phyloP scores from a whole-genome alignment of 768 basidiomycete genomes.

The Pleurotus citrinopileatus region DNA sequence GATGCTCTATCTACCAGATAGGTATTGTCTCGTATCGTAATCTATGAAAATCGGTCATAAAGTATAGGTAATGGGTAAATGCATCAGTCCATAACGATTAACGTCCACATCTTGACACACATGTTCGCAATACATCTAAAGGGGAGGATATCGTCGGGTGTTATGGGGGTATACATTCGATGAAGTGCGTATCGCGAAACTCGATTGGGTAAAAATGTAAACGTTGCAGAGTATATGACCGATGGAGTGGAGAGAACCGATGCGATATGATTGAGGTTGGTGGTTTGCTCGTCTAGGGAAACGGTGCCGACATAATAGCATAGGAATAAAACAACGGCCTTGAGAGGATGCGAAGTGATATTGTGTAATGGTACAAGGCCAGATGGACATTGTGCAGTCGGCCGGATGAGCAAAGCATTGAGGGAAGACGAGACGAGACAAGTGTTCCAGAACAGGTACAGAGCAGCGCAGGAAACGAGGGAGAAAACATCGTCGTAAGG shows the following conservation, averaged over 20 bases:
- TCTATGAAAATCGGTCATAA: conserved; percentile 21
- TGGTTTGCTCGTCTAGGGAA: conserved; percentile 13
- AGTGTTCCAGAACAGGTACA: conserved; percentile 38
- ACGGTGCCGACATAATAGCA: conserved; percentile 16
- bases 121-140: conserved; percentile 25
- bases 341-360: conserved; percentile 24
- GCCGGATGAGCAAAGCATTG: conserved; percentile 31
- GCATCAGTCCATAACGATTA: conserved; percentile 21
- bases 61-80: conserved; percentile 20
- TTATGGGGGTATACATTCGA: conserved; percentile 15
- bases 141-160: conserved; percentile 12
- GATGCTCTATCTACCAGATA: conserved; percentile 48
- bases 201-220: conserved; percentile 35
- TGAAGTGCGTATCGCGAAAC: conserved; percentile 47
- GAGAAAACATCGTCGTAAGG: conserved; percentile 12
- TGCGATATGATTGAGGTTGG: conserved; percentile 15
- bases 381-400: conserved; percentile 42
- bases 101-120: conserved; percentile 11
- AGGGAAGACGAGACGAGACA: conserved; percentile 40
- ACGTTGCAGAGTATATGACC: conserved; percentile 35
- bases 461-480: conserved; percentile 52
- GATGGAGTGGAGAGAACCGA: conserved; percentile 4
- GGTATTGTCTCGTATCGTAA: conserved; percentile 53
- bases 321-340: conserved; percentile 4
- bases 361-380: conserved; percentile 25